Conservation (phyloP, 139 green algal genomes). For the Chlamydomonas incerta region DNA sequence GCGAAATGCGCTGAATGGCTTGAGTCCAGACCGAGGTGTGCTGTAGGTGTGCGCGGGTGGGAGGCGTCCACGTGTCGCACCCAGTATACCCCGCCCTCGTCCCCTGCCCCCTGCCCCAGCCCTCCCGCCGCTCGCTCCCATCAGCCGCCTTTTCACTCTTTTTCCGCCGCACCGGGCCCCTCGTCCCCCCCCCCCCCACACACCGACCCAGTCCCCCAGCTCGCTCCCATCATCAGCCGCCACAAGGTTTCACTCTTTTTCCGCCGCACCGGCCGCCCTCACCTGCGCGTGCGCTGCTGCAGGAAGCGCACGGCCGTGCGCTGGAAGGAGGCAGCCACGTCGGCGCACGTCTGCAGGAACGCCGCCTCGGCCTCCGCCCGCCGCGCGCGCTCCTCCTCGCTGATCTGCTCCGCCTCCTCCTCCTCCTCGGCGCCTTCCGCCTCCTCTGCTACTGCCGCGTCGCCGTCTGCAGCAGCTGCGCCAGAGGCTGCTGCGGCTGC, state of each 20-base stretch:
- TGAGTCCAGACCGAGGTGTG: no score
- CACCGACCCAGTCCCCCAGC: no score
- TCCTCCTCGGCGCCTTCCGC: background rate
- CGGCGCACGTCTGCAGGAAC: conserved; percentile 14
- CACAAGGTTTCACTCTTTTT: no score
- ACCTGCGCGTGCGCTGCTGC: conserved; percentile 56
- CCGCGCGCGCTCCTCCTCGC: background rate
- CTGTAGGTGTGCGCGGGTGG: no score
- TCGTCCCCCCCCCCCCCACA: no score
- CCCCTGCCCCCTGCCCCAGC: conserved; percentile 16
- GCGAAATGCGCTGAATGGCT: no score
- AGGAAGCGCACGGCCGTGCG: conserved; percentile 35
- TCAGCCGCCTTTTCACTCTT: no score
- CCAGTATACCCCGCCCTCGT: background rate
- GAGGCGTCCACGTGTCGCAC: background rate
- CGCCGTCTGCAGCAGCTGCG: background rate
- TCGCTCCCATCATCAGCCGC: no score
- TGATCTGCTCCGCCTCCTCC: background rate
- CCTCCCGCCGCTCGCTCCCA: no score
- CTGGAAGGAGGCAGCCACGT: conserved; percentile 43
- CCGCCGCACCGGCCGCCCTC: background rate
- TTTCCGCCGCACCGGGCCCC: no score
- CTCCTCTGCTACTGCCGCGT: no score
- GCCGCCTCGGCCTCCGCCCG: conserved; percentile 28
- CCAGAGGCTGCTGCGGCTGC: background rate